Percentiles rank a stretch among this genome's conserved stretches.
Evolutionary conservation across 371 early-diverging fungal genomes (phyloP).

Genomic region (Lichtheimia hyalospora): DNA sequence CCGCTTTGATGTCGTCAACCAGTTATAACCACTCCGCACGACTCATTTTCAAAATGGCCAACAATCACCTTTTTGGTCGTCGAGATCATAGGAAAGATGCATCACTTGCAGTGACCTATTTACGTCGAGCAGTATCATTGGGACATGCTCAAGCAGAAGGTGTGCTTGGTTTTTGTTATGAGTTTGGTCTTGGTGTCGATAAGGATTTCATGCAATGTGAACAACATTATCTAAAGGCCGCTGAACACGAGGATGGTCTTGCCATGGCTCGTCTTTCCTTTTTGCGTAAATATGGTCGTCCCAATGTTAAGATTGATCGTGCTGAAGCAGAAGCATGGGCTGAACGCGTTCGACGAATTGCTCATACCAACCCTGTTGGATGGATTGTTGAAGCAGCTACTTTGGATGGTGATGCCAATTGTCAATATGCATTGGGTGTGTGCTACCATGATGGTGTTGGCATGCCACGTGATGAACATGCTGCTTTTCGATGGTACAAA

Average conservation of each 20-base stretch:
- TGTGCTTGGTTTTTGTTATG: slow-evolving; percentile 69
- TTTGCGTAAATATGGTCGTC: slow-evolving; percentile 77
- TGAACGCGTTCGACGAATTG: slow-evolving; percentile 21
- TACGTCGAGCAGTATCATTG: slow-evolving; percentile 34
- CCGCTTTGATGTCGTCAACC: not conserved
- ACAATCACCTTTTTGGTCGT: slow-evolving; percentile 60
- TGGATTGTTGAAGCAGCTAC: slow-evolving; percentile 18
- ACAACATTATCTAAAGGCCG: slow-evolving; percentile 51
- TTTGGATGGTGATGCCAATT: slow-evolving; percentile 35
- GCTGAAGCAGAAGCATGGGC: slow-evolving; percentile 69
- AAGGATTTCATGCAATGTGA: slow-evolving; percentile 60
- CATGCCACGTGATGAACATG: slow-evolving; percentile 45
- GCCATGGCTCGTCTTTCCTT: slow-evolving; percentile 68
- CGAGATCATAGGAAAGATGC: slow-evolving; percentile 38
- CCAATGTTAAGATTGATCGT: slow-evolving; percentile 69
- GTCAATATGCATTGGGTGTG: slow-evolving; percentile 63
- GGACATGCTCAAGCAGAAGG: slow-evolving; percentile 52
- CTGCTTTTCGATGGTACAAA: slow-evolving; percentile 65
- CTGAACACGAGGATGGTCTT: slow-evolving; percentile 45
- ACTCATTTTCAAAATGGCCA: slow-evolving; percentile 42
- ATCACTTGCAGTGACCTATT: slow-evolving; percentile 43
- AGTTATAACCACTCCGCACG: slow-evolving; percentile 9
- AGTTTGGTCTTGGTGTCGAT: slow-evolving; percentile 74
- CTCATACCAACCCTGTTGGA: slow-evolving; percentile 13
- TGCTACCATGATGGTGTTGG: slow-evolving; percentile 76